Base-by-base conservation (phyloP, 2,329 filamentous ascomycete species). In the Metarhizium robertsii region DNA sequence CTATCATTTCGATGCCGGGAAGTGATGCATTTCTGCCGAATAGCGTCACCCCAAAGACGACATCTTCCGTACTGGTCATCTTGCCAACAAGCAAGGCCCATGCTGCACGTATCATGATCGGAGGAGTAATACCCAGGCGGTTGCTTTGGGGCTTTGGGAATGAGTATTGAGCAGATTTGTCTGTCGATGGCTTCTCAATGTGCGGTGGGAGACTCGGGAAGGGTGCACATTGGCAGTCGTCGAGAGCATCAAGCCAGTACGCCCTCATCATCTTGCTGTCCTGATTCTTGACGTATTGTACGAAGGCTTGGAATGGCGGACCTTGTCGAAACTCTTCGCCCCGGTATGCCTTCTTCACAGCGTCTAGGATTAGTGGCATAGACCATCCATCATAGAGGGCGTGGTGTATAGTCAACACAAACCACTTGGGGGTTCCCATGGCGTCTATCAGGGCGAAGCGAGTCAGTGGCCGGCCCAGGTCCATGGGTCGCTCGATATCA, bases 361-460 rank as follows among this genome's bases (percentile, higher is more conserved):
- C 67, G 1, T 74, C 61, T 4, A 75, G 59, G 3, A 71, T 71
- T 67, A 76, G 71, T 1, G 71, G 74, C 72, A 77, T 77, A 11
- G 76, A 58, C 58, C 56, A 59, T n/a, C 56, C 78, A 49, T 81
- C 79, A 53, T 80, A 81, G 0, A 80, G 62, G 7, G 73, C 74
- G 55, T 81, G 79, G 56, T 79, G 77, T 62, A 77, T 72, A 0
- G 49, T 54, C 51, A 51, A 34, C 3, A 48, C 74, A 74, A 60
- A 74, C 64, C 29, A 78, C 69, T 57, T 78, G 72, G 57, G 72
- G 63, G 11, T 18, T 57, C 53, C 62, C 65, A 34, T 57, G 6
- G 64, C 61, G 20, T 68, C 64, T 3, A 75, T 60, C 6, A 77
- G 63, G 3, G 68, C 71, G 52, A 71, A 75, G 10, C 74, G 69